Evolutionary conservation across 345 rosid genomes (phyloP).

Genomic region (Eucalyptus shirleyi): DNA sequence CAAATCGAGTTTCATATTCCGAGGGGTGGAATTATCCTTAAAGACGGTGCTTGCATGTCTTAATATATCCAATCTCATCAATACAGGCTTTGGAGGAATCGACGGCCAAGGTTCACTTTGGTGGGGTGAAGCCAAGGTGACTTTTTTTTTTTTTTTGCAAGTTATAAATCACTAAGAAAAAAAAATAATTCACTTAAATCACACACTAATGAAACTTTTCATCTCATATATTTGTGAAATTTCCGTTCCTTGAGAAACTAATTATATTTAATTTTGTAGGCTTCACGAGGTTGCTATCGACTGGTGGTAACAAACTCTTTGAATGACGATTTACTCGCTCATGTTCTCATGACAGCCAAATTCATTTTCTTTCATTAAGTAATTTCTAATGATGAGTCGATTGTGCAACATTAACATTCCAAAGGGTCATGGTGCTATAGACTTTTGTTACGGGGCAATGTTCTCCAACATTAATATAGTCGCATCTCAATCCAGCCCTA

Average conservation of each 20-base stretch:
- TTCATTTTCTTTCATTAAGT: not conserved
- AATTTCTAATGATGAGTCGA: no score
- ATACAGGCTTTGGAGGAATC: not conserved
- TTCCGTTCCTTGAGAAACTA: not conserved
- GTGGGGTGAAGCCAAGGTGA: not conserved
- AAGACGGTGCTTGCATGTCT: no score
- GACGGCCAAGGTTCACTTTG: not conserved
- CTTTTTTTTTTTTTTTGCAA: no score
- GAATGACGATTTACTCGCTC: not conserved
- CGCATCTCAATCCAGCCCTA: no score
- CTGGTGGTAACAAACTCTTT: not conserved
- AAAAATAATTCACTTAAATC: not conserved
- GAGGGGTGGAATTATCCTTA: fast-evolving
- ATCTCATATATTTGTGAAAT: not conserved
- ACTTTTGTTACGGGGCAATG: no score
- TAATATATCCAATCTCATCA: not conserved
- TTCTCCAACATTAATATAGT: no score
- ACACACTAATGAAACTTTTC: not conserved
- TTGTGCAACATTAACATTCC: no score
- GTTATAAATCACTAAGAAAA: not conserved
- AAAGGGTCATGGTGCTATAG: no score
- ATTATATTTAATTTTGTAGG: no score
- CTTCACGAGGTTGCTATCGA: not conserved
- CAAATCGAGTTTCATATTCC: fast-evolving
- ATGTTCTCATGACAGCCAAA: not conserved